Evolutionary conservation across 805 yeast genomes (phyloP).

Genomic region (Tetrapisispora pingtungensis): DNA sequence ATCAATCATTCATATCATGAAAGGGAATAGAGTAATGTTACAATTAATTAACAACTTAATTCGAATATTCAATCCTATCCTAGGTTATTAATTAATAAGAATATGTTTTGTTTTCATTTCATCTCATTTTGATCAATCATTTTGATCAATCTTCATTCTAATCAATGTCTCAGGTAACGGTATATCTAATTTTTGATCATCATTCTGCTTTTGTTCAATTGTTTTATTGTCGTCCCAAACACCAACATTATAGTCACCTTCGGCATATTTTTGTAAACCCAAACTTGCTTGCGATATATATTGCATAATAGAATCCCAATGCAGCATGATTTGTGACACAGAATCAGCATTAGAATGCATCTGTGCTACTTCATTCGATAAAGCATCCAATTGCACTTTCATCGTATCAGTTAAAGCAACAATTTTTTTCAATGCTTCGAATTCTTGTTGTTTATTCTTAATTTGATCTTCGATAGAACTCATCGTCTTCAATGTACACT

Average conservation of each 20-base stretch:
- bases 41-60: no score
- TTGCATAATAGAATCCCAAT: slow-evolving; percentile 26
- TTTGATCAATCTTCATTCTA: slow-evolving; percentile 39
- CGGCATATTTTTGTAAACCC: slow-evolving; percentile 24
- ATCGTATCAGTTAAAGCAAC: slow-evolving; percentile 19
- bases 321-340: slow-evolving; percentile 20
- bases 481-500: background rate
- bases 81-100: no score
- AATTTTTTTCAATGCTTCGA: slow-evolving; percentile 20
- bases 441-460: slow-evolving; percentile 17
- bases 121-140: background rate
- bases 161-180: slow-evolving; percentile 62
- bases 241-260: slow-evolving; percentile 26
- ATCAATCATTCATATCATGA: no score
- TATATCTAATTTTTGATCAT: slow-evolving; percentile 12
- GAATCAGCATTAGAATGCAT: slow-evolving; percentile 20
- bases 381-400: slow-evolving; percentile 20
- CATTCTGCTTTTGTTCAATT: slow-evolving; percentile 12
- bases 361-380: slow-evolving; percentile 18
- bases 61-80: no score
- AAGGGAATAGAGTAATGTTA: no score
- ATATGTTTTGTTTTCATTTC: background rate
- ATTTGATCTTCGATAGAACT: slow-evolving; percentile 7
- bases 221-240: slow-evolving; percentile 28
- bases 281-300: slow-evolving; percentile 27